Conservation (phyloP, 768 basidiomycete species). For the Boletus bicolor region DNA sequence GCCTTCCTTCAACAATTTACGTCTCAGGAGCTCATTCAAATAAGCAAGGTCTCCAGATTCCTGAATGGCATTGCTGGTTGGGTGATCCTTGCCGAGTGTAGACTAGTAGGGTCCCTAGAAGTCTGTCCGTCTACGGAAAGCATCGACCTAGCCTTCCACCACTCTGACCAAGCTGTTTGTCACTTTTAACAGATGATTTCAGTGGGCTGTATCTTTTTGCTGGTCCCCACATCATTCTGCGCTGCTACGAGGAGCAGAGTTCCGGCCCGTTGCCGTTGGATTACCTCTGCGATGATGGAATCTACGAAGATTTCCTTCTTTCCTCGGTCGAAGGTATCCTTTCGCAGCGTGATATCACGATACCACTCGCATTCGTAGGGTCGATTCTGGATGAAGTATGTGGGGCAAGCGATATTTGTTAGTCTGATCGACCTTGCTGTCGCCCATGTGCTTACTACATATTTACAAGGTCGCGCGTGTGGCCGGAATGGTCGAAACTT, state of each 20-base stretch:
- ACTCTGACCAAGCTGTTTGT: background rate
- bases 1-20: conserved; percentile 16
- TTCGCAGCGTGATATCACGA: conserved; percentile 1
- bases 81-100: conserved; percentile 8
- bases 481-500: background rate
- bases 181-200: conserved; percentile 10
- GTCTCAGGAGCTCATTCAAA: conserved; percentile 18
- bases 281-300: background rate
- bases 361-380: conserved; percentile 6
- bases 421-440: background rate
- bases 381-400: conserved; percentile 15
- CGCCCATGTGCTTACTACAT: background rate
- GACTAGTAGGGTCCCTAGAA: conserved; percentile 3
- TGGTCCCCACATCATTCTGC: conserved; percentile 13
- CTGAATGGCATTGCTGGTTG: background rate
- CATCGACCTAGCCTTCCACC: background rate
- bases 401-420: conserved; percentile 7
- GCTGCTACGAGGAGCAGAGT: conserved; percentile 15
- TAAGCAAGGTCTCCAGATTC: conserved; percentile 10
- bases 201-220: conserved; percentile 13
- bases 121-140: conserved; percentile 7
- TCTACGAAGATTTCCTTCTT: conserved; percentile 5
- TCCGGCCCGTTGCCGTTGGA: conserved; percentile 5
- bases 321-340: background rate
- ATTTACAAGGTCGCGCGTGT: conserved; percentile 10